Evolutionary conservation across 202 grass and related monocot species (phyloP), one percentile per base, ranked within the genome.

Genomic region (Carex sylvatica): DNA sequence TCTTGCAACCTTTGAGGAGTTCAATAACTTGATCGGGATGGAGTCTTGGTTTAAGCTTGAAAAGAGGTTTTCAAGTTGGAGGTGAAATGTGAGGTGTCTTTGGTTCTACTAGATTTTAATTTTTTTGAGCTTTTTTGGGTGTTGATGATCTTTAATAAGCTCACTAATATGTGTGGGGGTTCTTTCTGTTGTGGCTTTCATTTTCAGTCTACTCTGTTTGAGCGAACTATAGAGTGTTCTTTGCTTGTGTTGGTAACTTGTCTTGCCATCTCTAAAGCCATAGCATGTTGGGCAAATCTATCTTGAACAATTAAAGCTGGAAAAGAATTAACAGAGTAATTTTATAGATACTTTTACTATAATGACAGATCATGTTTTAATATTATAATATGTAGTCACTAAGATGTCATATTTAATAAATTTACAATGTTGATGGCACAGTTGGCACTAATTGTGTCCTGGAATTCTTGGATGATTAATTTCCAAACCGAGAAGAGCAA

Each of bases 1-100:
- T 53, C 85, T 90, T 55, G 70, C 88, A n/a, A 62, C 81, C 4
- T 90, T 90, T n/a, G 38, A 74, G 20, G 88, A 90, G 68, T 90
- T 90, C 84, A 90, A 90, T 54, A 38, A 66, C 18, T 54, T 90
- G 35, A 83, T 90, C 36, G 84, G 67, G 20, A 44, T 87, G 59
- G 85, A 90, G 18, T 70, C 74, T 15, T 87, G 76, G 81, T 75
- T 69, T 10, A 67, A 90, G 54, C 76, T 86, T 58, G 88, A 86
- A 62, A 70, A 16, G 15, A 76, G 81, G 20, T 86, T 56, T 35
- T 85, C 83, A 24, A 30, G 15, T 18, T 51, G 47, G 9, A n/a
- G 33, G 46, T 78, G 14, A 80, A 63, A 56, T 35, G 6, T 1
- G 1, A 30, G 2, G 40, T 49, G 22, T 46, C 22, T 30, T 74